Evolutionary conservation across 805 yeast genomes (phyloP).

Genomic region (Suhomyces sp.): DNA sequence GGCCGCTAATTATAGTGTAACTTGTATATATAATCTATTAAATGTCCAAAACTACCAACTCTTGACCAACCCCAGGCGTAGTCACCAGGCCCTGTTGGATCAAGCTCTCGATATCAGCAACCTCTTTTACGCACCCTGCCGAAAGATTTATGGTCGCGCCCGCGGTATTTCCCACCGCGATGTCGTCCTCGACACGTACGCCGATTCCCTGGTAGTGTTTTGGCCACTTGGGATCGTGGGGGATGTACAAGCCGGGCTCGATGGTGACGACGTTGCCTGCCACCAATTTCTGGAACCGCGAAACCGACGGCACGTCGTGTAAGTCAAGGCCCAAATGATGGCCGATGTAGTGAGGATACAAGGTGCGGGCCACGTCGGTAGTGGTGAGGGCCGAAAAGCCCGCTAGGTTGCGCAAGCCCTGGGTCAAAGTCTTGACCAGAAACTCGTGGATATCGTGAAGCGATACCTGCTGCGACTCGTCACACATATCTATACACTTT

Average conservation of each 20-base stretch:
- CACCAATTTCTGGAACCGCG: slow-evolving; percentile 52
- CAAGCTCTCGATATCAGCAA: slow-evolving; percentile 72
- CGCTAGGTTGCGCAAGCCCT: slow-evolving; percentile 62
- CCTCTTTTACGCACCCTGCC: slow-evolving; percentile 81
- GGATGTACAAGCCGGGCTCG: slow-evolving; percentile 95
- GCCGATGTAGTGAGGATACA: slow-evolving; percentile 94
- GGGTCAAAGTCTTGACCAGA: slow-evolving; percentile 57
- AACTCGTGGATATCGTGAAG: slow-evolving; percentile 72
- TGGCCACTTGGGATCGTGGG: slow-evolving; percentile 71
- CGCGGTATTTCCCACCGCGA: slow-evolving; percentile 66
- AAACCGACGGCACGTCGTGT: slow-evolving; percentile 70
- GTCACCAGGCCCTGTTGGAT: slow-evolving; percentile 56
- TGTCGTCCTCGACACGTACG: slow-evolving; percentile 90
- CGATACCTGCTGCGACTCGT: slow-evolving; percentile 48
- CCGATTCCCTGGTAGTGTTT: slow-evolving; percentile 82
- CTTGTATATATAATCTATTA: slow-evolving; percentile 6
- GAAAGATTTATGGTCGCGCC: slow-evolving; percentile 58
- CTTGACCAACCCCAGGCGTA: slow-evolving; percentile 41
- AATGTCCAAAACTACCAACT: slow-evolving; percentile 22
- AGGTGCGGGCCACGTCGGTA: slow-evolving; percentile 47
- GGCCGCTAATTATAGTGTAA: slow-evolving; percentile 48
- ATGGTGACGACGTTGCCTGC: slow-evolving; percentile 85
- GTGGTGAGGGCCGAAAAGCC: slow-evolving; percentile 59
- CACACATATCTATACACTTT: slow-evolving; percentile 70
- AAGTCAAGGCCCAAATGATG: slow-evolving; percentile 93